phyloP scores from a whole-genome alignment of 1,139 yeast species.

The Saccharomyces uvarum region DNA sequence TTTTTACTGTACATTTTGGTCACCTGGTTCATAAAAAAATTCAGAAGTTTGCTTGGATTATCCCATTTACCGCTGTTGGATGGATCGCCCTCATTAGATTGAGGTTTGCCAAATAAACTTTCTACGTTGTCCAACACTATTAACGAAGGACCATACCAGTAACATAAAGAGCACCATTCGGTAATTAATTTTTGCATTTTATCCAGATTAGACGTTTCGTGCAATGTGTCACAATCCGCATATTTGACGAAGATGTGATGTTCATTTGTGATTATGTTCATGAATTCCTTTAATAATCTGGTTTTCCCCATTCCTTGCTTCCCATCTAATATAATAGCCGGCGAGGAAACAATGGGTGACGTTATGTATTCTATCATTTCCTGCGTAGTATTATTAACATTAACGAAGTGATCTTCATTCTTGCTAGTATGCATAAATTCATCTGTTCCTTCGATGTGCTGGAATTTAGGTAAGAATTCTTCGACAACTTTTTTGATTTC shows the following conservation, averaged over 20 bases:
- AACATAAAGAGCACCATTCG: constrained; percentile 50
- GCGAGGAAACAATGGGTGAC: constrained; percentile 25
- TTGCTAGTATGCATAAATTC: constrained; percentile 3
- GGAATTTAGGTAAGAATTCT: not conserved
- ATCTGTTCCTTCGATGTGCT: not conserved
- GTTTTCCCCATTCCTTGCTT: constrained; percentile 79
- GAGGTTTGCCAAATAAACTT: constrained; percentile 44
- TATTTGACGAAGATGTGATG: constrained; percentile 43
- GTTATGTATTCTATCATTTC: constrained; percentile 39
- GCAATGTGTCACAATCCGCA: constrained; percentile 41
- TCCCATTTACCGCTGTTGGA: constrained; percentile 30
- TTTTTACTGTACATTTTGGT: constrained; percentile 38
- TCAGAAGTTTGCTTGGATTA: not conserved
- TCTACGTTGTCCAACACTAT: constrained; percentile 79
- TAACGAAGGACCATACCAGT: constrained; percentile 77
- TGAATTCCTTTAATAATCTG: constrained; percentile 41
- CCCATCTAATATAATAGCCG: constrained; percentile 56
- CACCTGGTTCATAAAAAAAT: constrained; percentile 33
- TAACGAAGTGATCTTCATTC: constrained; percentile 38
- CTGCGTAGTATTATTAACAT: constrained; percentile 44
- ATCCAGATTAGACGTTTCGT: constrained; percentile 31
- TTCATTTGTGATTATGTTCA: constrained; percentile 33
- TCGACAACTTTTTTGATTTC: not conserved
- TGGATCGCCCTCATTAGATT: constrained; percentile 13
- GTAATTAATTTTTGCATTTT: constrained; percentile 44